Base-by-base conservation (phyloP, 306 rosid genomes). In the Begonia fuchsioides region DNA sequence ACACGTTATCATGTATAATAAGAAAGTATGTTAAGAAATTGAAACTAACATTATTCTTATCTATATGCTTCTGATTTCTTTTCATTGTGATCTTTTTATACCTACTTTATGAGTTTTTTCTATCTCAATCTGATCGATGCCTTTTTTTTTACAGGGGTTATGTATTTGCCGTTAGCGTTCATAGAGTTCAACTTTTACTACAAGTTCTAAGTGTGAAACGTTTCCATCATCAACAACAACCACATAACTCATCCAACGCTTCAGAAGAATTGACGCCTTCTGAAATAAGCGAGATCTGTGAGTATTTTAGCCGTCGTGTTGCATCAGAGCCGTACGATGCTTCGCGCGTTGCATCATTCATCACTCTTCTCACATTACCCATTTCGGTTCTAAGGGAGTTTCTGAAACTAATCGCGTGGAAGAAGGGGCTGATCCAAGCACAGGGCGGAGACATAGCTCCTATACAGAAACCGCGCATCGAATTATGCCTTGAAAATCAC, bases 301-400 rank as follows among this genome's bases (percentile, higher is more conserved):
- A 92, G 62, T 92, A 92, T 68, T 92, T 92, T 62, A 86, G 99
- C 65, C 96, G 99, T 16, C 94, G 99, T 18, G 98, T 85, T 60
- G 98, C 98, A 45, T 85, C 98, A 13, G 98, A 92, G 79, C 98
- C 98, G 5, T 92, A 92, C 41, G 98, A 92, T 68, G 98, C 98
- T 44, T 92, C 96, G 52, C 94, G 98, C 38, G 99, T 92, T 61
- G 99, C 99, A 43, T 92, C 99, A 15, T 92, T 86, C 77, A 86
- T 92, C 53, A 92, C 96, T 43, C 94, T 92, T 72, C 93, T 92
- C 58, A 92, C 99, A 54, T 72, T 92, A 57, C 99, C 99, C 12
- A 75, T 92, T 58, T 72, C 96, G 8, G 95, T 86, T 64, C 70
- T 92, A 38, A 65, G 96, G 67, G 99, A 92, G 66, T 92, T 92